phyloP scores from a whole-genome alignment of 2,329 filamentous ascomycete species.

The Cladosporium sp. region DNA sequence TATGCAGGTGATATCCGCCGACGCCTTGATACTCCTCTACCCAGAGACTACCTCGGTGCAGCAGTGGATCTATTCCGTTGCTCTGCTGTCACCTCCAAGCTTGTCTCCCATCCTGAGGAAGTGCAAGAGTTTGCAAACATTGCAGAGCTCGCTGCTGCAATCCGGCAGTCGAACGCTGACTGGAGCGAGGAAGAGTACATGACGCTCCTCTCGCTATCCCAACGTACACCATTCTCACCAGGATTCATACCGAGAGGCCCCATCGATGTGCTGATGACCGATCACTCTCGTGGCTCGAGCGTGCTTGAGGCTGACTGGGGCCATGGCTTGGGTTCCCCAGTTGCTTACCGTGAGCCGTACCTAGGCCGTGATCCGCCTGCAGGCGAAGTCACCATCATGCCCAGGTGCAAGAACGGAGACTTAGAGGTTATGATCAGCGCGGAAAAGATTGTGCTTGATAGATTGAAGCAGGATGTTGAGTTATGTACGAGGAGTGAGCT shows the following conservation, averaged over 20 bases:
- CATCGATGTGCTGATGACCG: slow-evolving; percentile 17
- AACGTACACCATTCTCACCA: slow-evolving; percentile 10
- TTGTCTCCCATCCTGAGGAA: too few species aligned
- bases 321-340: neutral
- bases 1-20: too few species aligned
- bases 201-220: slow-evolving; percentile 3
- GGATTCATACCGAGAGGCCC: slow-evolving; percentile 16
- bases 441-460: slow-evolving; percentile 10
- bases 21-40: too few species aligned
- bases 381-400: slow-evolving; percentile 18
- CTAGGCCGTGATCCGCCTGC: slow-evolving; percentile 6
- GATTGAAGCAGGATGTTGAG: slow-evolving; percentile 4
- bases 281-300: slow-evolving; percentile 12
- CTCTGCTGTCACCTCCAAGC: too few species aligned
- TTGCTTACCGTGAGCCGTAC: slow-evolving; percentile 10
- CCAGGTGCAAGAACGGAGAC: slow-evolving; percentile 17
- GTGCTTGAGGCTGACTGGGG: slow-evolving; percentile 13
- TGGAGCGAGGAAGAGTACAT: slow-evolving; percentile 11
- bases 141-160: too few species aligned
- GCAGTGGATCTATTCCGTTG: too few species aligned
- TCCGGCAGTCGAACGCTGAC: slow-evolving; percentile 3
- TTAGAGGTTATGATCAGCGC: slow-evolving; percentile 20
- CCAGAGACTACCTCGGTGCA: too few species aligned
- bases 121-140: too few species aligned
- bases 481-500: neutral